Percentiles rank a stretch among this genome's conserved stretches.
Evolutionary conservation across 306 rosid species (phyloP).

Genomic region (Inga oerstediana): DNA sequence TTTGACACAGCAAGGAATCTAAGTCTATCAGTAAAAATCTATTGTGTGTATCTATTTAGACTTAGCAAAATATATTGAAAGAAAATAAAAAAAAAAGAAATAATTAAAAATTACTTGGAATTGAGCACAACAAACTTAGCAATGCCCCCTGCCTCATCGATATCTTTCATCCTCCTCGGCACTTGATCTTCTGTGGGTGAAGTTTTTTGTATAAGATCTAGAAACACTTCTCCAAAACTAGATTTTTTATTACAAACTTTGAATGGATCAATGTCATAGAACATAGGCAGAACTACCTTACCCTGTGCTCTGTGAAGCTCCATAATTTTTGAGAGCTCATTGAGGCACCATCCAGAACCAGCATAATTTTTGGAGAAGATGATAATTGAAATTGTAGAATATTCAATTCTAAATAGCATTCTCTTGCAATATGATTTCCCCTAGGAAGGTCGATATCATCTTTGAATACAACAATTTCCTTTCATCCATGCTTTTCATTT

Average conservation of each 20-base stretch:
- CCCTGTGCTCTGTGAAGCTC: background rate
- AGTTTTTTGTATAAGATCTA: background rate
- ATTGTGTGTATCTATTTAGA: too few species aligned
- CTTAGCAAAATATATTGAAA: too few species aligned
- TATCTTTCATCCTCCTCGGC: background rate
- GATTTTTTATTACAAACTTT: slow-evolving; percentile 1
- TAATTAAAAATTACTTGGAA: too few species aligned
- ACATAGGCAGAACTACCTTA: slow-evolving; percentile 4
- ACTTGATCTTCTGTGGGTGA: background rate
- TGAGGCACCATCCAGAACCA: slow-evolving; percentile 31
- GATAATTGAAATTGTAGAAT: background rate
- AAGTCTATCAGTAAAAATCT: too few species aligned
- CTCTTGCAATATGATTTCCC: background rate
- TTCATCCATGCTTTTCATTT: too few species aligned
- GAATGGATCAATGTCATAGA: background rate
- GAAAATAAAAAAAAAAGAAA: too few species aligned
- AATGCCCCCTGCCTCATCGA: background rate
- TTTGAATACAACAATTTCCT: background rate
- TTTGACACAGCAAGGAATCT: too few species aligned
- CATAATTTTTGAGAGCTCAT: background rate
- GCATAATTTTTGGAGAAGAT: slow-evolving; percentile 27
- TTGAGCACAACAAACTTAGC: background rate
- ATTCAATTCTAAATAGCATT: background rate
- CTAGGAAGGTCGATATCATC: background rate
- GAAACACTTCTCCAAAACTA: slow-evolving; percentile 9